Evolutionary conservation across 331 rosid species (phyloP).

Genomic region (Telfairia occidentalis): DNA sequence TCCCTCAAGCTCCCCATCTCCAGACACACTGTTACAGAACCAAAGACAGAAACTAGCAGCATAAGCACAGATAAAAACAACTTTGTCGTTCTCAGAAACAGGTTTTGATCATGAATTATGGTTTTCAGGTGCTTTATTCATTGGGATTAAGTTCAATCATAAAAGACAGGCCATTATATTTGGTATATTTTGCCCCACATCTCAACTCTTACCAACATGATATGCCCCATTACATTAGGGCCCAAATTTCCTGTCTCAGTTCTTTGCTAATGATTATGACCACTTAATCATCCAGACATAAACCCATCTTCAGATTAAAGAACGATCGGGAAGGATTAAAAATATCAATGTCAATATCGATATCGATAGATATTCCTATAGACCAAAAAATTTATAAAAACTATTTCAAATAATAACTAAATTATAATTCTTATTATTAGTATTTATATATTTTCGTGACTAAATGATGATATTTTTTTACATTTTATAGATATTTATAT

Average conservation of each 20-base stretch:
- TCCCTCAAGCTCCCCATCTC: slow-evolving; percentile 30
- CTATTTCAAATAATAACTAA: too few species aligned
- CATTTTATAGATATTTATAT: too few species aligned
- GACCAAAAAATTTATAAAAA: too few species aligned
- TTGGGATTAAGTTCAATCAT: neutral
- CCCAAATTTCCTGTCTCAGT: too few species aligned
- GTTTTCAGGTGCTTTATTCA: neutral
- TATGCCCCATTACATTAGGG: neutral
- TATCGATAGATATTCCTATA: too few species aligned
- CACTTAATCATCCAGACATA: neutral
- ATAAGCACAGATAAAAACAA: neutral
- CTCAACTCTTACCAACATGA: neutral
- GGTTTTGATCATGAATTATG: neutral
- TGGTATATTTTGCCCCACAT: neutral
- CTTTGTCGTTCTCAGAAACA: neutral
- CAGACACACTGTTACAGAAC: slow-evolving; percentile 21
- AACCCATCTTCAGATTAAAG: too few species aligned
- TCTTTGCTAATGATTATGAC: too few species aligned
- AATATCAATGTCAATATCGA: too few species aligned
- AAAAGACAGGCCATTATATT: neutral
- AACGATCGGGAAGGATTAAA: too few species aligned
- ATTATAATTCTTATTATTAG: too few species aligned
- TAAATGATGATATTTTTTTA: too few species aligned
- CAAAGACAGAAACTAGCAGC: neutral
- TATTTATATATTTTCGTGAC: too few species aligned